phyloP scores from a whole-genome alignment of 768 basidiomycete species.

The Boletus bicolor region DNA sequence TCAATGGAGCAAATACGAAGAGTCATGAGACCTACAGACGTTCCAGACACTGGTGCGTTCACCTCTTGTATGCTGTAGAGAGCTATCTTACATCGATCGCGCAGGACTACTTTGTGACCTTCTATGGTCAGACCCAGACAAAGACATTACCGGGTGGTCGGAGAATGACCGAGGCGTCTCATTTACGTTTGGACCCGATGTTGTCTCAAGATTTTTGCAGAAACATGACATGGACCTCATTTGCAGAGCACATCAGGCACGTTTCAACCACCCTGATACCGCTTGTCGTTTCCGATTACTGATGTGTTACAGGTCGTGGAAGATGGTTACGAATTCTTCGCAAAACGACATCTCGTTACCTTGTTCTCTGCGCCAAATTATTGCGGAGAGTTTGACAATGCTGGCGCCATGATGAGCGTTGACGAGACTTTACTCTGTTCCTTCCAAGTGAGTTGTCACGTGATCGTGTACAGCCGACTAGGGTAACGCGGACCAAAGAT shows the following conservation, averaged over 20 bases:
- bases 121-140: constrained; percentile 98
- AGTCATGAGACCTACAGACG: constrained; percentile 98
- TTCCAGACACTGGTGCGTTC: constrained; percentile 88
- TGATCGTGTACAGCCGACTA: background rate
- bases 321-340: constrained; percentile 99
- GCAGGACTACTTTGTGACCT: constrained; percentile 92
- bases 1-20: constrained; percentile 99
- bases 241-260: constrained; percentile 94
- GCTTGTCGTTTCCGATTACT: constrained; percentile 1
- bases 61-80: background rate
- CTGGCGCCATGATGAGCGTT: constrained; percentile 99
- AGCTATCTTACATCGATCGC: constrained; percentile 6
- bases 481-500: constrained; percentile 52
- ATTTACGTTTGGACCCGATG: constrained; percentile 98
- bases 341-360: constrained; percentile 94
- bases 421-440: constrained; percentile 97
- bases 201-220: constrained; percentile 96
- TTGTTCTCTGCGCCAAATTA: constrained; percentile 96
- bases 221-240: constrained; percentile 99
- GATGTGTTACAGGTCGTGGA: constrained; percentile 75
- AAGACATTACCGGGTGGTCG: constrained; percentile 99
- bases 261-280: constrained; percentile 25
- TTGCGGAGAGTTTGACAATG: constrained; percentile 97
- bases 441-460: constrained; percentile 73
- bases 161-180: constrained; percentile 99